Percentiles rank a stretch among this genome's conserved stretches.
phyloP scores from a whole-genome alignment of 225 moss, liverwort and hornwort species.

The Takakia lepidozioides region DNA sequence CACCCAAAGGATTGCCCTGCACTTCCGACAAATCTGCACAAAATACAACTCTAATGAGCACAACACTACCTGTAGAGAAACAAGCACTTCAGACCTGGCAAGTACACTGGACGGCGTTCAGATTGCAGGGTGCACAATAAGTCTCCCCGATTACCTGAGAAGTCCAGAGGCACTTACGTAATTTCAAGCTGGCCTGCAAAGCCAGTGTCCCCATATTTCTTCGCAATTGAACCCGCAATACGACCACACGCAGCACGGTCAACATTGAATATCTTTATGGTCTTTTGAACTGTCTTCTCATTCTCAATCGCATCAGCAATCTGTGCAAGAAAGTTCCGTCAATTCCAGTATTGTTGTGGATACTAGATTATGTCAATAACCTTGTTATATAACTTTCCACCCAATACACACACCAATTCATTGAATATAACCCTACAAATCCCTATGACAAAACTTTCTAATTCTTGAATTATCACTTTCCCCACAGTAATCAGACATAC shows the following conservation, averaged over 20 bases:
- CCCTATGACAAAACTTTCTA: no score
- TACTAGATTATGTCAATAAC: no score
- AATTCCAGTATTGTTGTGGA: no score
- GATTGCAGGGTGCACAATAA: no score
- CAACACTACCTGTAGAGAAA: neutral
- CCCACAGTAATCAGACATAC: no score
- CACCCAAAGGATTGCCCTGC: conserved; percentile 98
- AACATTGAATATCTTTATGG: conserved; percentile 62
- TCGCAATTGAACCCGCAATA: conserved; percentile 79
- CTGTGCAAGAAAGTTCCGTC: conserved; percentile 21
- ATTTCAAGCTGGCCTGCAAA: conserved; percentile 84
- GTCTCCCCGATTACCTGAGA: no score
- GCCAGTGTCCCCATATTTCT: conserved; percentile 77
- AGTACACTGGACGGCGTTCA: no score
- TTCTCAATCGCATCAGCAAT: conserved; percentile 68
- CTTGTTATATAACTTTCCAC: no score
- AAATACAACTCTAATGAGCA: neutral
- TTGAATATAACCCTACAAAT: no score
- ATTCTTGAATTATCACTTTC: no score
- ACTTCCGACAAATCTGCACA: conserved; percentile 86
- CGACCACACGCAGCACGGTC: conserved; percentile 87
- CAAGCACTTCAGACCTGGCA: neutral
- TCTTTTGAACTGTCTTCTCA: conserved; percentile 56
- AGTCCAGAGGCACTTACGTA: conserved; percentile 27
- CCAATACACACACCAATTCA: no score